Conservation (phyloP, 768 basidiomycete species). For the Asterophora parasitica region DNA sequence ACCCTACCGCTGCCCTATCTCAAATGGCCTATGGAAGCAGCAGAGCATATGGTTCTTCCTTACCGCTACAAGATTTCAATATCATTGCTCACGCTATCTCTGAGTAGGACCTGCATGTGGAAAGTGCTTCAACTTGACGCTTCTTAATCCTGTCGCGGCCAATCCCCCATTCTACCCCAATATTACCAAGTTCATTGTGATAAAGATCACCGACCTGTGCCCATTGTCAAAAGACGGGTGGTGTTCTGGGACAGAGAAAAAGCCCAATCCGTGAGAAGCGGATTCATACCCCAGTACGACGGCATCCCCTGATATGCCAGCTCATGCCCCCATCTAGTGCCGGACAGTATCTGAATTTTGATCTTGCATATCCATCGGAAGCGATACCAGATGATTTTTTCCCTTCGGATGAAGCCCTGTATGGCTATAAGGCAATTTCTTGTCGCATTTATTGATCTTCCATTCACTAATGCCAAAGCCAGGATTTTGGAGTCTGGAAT, state of each 20-base stretch:
- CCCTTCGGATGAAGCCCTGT: slow-evolving; percentile 61
- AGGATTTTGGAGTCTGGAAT: slow-evolving; percentile 91
- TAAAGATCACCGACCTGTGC: slow-evolving; percentile 81
- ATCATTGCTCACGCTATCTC: neutral
- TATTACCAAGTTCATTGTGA: slow-evolving; percentile 52
- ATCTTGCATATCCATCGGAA: slow-evolving; percentile 71
- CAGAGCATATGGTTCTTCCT: slow-evolving; percentile 47
- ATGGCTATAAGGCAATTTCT: slow-evolving; percentile 46
- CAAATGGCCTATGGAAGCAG: slow-evolving; percentile 79
- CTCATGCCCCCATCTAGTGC: slow-evolving; percentile 36
- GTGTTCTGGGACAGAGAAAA: slow-evolving; percentile 62
- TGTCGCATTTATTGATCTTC: neutral
- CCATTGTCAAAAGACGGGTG: slow-evolving; percentile 57
- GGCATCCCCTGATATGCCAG: neutral
- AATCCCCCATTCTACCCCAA: slow-evolving; percentile 68
- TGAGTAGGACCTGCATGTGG: slow-evolving; percentile 66
- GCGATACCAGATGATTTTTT: slow-evolving; percentile 72
- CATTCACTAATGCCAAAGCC: neutral
- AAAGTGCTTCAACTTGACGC: slow-evolving; percentile 72
- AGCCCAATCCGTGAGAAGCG: slow-evolving; percentile 61
- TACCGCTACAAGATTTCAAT: neutral
- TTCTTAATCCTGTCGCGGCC: slow-evolving; percentile 62
- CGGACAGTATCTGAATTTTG: slow-evolving; percentile 73
- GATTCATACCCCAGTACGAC: neutral
- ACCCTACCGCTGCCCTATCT: slow-evolving; percentile 76